phyloP scores from a whole-genome alignment of 305 asterid genomes.

The Rubia occidens region DNA sequence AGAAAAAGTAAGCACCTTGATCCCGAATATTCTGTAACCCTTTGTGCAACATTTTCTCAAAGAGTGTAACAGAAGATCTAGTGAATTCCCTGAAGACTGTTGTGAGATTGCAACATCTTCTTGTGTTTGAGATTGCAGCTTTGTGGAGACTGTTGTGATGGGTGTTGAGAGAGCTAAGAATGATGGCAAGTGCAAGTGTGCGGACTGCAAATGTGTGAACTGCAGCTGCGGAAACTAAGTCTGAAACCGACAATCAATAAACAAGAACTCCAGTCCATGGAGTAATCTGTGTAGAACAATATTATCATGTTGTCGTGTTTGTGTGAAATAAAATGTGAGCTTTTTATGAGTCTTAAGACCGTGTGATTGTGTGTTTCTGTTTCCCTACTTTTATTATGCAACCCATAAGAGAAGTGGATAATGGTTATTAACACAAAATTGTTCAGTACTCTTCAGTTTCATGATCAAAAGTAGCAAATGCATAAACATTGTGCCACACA shows the following conservation, averaged over 20 bases:
- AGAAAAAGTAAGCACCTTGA: constrained; percentile 26
- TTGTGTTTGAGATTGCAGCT: constrained; percentile 29
- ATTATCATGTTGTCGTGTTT: background rate
- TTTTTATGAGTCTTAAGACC: background rate
- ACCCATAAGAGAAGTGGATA: background rate
- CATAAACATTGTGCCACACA: background rate
- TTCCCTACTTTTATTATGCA: constrained; percentile 5
- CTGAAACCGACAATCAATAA: background rate
- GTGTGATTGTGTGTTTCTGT: constrained; percentile 4
- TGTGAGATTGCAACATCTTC: too few species aligned
- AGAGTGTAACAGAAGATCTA: too few species aligned
- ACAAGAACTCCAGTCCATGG: background rate
- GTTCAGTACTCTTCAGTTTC: background rate
- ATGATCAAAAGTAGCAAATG: background rate
- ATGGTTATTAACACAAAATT: background rate
- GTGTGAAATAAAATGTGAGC: constrained; percentile 6
- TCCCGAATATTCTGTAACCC: background rate
- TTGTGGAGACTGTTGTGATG: constrained; percentile 29
- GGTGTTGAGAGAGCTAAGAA: constrained; percentile 23
- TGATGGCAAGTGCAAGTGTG: constrained; percentile 63
- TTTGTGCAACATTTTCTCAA: background rate
- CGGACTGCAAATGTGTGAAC: constrained; percentile 46
- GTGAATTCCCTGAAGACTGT: background rate
- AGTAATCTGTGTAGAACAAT: background rate
- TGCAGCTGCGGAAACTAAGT: constrained; percentile 48